phyloP scores from a whole-genome alignment of 164 flowering plant genomes.

The Sedum album region DNA sequence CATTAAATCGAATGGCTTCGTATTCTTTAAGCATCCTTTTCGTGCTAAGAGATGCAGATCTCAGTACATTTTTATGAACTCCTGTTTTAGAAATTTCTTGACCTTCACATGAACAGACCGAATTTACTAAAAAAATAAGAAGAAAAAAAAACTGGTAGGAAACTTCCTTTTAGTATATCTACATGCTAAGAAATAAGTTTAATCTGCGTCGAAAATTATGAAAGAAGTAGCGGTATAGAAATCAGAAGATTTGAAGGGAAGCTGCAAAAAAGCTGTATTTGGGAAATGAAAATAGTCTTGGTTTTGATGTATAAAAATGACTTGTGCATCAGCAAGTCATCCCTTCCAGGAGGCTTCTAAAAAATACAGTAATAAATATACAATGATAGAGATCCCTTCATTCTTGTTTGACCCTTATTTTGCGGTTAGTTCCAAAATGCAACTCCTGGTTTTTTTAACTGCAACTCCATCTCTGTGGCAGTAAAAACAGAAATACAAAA shows the following conservation, averaged over 20 bases:
- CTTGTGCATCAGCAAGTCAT: neutral
- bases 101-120: neutral
- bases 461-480: neutral
- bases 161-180: neutral
- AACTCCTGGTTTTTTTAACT: neutral
- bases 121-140: neutral
- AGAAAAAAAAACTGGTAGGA: neutral
- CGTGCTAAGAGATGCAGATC: neutral
- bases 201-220: neutral
- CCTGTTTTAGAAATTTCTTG: neutral
- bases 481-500: neutral
- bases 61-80: neutral
- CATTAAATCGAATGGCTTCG: neutral
- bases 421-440: neutral
- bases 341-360: neutral
- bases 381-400: neutral
- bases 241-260: neutral
- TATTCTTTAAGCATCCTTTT: neutral
- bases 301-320: neutral
- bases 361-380: neutral
- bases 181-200: neutral
- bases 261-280: neutral
- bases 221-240: neutral
- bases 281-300: slow-evolving; percentile 2
- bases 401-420: neutral